Evolutionary conservation across 1,284 basidiomycete genomes (phyloP).

Genomic region (Bondarzewia mesenterica): DNA sequence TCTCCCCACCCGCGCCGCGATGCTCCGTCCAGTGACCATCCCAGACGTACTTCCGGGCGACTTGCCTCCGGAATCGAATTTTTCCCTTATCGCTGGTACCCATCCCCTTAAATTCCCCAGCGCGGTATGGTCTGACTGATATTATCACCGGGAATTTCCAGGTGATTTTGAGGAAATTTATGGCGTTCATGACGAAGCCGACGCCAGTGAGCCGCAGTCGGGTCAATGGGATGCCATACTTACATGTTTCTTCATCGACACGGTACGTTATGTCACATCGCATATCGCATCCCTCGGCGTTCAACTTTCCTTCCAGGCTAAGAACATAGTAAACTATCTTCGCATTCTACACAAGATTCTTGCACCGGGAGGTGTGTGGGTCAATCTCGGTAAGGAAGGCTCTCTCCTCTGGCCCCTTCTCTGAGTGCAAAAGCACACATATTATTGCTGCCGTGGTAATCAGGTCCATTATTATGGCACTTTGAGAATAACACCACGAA

Average conservation of each 20-base stretch:
- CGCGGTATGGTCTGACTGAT: too few relatives aligned
- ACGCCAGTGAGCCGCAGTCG: slow-evolving; percentile 48
- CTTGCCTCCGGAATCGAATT: slow-evolving; percentile 55
- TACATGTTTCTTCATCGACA: slow-evolving; percentile 98
- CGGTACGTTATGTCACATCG: slow-evolving; percentile 46
- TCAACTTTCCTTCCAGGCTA: slow-evolving; percentile 45
- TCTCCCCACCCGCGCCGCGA: slow-evolving; percentile 43
- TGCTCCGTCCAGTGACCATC: slow-evolving; percentile 63
- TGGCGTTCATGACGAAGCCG: slow-evolving; percentile 35
- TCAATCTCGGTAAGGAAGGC: slow-evolving; percentile 62
- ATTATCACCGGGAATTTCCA: too few relatives aligned
- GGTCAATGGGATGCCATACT: slow-evolving; percentile 76
- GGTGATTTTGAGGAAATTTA: slow-evolving; percentile 94
- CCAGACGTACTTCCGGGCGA: slow-evolving; percentile 80
- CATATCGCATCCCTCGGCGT: slow-evolving; percentile 11
- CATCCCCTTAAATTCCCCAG: too few relatives aligned
- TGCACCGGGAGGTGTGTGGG: slow-evolving; percentile 82
- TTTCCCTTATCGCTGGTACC: slow-evolving; percentile 86
- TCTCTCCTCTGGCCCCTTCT: too few relatives aligned
- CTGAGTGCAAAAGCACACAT: too few relatives aligned
- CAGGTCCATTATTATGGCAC: slow-evolving; percentile 78
- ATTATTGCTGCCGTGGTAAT: too few relatives aligned
- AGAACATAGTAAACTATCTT: slow-evolving; percentile 88
- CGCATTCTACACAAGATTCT: slow-evolving; percentile 76
- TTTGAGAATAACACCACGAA: slow-evolving; percentile 36